phyloP scores from a whole-genome alignment of 495 filamentous ascomycete genomes.

The Aspergillus biplanus region DNA sequence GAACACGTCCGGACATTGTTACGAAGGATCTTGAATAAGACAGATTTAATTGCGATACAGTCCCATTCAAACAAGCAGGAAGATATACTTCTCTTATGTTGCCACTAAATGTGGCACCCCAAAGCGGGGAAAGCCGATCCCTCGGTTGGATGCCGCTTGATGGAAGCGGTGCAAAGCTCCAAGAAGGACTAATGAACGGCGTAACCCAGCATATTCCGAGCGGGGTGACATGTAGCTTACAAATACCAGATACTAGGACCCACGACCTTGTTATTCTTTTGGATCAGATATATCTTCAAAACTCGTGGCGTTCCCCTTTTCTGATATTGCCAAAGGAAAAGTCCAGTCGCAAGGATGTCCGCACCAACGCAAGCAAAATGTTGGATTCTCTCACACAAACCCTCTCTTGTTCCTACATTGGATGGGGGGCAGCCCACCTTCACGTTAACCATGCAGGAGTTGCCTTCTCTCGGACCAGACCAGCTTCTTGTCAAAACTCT shows the following conservation, averaged over 20 bases:
- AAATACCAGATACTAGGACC: no score
- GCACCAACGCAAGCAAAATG: slow-evolving; percentile 6
- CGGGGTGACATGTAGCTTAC: no score
- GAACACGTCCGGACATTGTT: background rate
- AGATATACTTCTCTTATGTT: background rate
- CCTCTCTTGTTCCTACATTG: slow-evolving; percentile 24
- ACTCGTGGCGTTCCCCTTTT: background rate
- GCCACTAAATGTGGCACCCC: background rate
- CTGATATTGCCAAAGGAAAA: background rate
- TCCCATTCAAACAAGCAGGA: no score
- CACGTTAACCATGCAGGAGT: slow-evolving; percentile 35
- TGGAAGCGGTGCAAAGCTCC: background rate
- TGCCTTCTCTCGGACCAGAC: slow-evolving; percentile 51
- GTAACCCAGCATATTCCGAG: no score
- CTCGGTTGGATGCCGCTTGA: background rate
- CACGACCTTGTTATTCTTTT: no score
- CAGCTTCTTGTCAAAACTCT: slow-evolving; percentile 60
- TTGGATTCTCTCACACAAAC: slow-evolving; percentile 40
- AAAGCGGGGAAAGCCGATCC: slow-evolving; percentile 6
- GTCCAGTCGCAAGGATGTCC: background rate
- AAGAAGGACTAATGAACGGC: background rate
- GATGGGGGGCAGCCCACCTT: slow-evolving; percentile 25
- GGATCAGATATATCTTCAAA: background rate
- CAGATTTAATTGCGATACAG: background rate
- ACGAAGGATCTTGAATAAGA: background rate